Conservation (phyloP, 1,284 basidiomycete species). For the Sanghuangporus baumii region DNA sequence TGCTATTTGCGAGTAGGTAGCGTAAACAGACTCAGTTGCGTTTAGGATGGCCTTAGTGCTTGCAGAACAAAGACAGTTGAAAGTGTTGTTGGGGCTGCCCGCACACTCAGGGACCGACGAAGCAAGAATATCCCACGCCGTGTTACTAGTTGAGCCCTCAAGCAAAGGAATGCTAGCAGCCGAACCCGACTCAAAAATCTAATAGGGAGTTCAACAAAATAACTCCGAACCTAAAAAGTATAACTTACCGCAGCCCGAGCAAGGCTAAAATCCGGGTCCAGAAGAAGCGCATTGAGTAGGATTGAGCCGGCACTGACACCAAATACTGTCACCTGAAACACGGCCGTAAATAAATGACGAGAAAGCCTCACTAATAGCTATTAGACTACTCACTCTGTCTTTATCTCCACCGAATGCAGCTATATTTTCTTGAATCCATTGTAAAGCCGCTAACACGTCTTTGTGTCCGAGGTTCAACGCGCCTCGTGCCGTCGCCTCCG, state of each 20-base stretch:
- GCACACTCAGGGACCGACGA: conserved; percentile 32
- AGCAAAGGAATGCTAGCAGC: conserved; percentile 29
- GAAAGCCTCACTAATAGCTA: not conserved
- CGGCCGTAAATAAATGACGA: conserved; percentile 17
- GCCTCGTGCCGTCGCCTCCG: conserved; percentile 34
- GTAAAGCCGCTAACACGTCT: conserved; percentile 38
- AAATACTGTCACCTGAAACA: conserved; percentile 42
- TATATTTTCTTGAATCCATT: conserved; percentile 47
- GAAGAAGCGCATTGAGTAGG: conserved; percentile 36
- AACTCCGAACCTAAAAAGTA: not conserved
- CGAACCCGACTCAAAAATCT: conserved; percentile 46
- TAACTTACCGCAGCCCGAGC: conserved; percentile 38
- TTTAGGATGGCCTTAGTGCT: conserved; percentile 32
- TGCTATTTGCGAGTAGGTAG: conserved; percentile 28
- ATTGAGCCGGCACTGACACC: conserved; percentile 51
- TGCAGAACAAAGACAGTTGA: conserved; percentile 35
- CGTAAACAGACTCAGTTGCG: conserved; percentile 26
- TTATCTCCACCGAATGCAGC: conserved; percentile 43
- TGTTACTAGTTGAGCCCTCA: conserved; percentile 27
- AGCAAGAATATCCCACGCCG: conserved; percentile 39
- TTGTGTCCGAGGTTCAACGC: conserved; percentile 40
- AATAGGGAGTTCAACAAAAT: not conserved
- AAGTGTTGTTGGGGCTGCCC: conserved; percentile 28
- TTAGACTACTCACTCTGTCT: conserved; percentile 28
- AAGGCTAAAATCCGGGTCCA: conserved; percentile 36